Percentiles rank a stretch among this genome's conserved stretches.
These are phyloP conservation scores for Linaria vulgaris DNA, from an alignment of 257 asterid species.

Conservation along the genomic window DNA sequence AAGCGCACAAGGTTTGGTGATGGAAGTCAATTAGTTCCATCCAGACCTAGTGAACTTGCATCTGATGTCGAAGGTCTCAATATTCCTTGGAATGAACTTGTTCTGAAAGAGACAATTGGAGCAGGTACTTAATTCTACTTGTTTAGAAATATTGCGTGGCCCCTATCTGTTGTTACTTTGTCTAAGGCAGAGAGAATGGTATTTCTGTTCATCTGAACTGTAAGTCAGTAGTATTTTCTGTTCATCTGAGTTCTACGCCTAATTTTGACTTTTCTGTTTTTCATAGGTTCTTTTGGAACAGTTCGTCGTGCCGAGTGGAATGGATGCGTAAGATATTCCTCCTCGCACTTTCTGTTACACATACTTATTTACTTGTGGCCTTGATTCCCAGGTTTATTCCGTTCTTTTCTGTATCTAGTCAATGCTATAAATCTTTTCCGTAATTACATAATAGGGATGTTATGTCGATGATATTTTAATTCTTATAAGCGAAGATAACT, in stretches of 20 bases:
- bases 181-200: conserved; percentile 5
- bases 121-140: conserved; percentile 62
- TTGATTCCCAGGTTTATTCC: conserved; percentile 7
- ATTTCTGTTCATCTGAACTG: conserved; percentile 6
- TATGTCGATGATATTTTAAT: conserved; percentile 12
- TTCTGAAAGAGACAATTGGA: conserved; percentile 79
- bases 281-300: conserved; percentile 93
- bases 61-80: conserved; percentile 72
- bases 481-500: conserved; percentile 27
- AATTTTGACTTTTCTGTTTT: too few relatives aligned
- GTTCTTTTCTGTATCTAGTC: conserved; percentile 13
- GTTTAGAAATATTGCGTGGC: conserved; percentile 19
- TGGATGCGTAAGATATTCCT: conserved; percentile 73
- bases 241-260: too few relatives aligned
- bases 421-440: background rate
- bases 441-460: conserved; percentile 11
- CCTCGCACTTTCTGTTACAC: conserved; percentile 24
- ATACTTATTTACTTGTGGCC: conserved; percentile 22
- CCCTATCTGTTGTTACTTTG: conserved; percentile 2
- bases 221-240: conserved; percentile 21
- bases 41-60: conserved; percentile 44
- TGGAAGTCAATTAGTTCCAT: conserved; percentile 42
- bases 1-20: conserved; percentile 45
- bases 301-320: conserved; percentile 99
- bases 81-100: conserved; percentile 91